Evolutionary conservation across 2,329 filamentous ascomycete genomes (phyloP).

Genomic region (Alternaria ethzedia): DNA sequence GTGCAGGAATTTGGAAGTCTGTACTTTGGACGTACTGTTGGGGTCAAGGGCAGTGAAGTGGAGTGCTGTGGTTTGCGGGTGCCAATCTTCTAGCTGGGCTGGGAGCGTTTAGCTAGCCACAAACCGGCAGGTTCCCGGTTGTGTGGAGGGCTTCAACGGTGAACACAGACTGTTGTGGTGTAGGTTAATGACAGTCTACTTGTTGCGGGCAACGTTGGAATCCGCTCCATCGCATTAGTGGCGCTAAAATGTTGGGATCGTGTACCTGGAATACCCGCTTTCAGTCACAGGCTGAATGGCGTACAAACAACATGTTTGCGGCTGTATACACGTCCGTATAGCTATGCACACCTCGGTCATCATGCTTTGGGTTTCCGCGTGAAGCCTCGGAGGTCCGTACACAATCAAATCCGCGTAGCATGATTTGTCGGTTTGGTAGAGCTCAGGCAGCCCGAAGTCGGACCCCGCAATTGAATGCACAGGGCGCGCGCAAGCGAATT

Average conservation of each 20-base stretch:
- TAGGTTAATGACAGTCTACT: slow-evolving; percentile 1
- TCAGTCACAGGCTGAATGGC: not conserved
- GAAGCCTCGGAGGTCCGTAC: not conserved
- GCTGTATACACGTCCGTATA: not conserved
- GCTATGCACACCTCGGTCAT: slow-evolving; percentile 1
- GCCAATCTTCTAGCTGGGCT: slow-evolving; percentile 30
- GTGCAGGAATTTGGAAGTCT: slow-evolving; percentile 65
- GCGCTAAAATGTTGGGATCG: not conserved
- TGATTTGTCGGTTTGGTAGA: slow-evolving; percentile 1
- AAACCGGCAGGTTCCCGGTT: slow-evolving; percentile 10
- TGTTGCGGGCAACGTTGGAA: not conserved
- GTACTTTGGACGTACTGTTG: slow-evolving; percentile 71
- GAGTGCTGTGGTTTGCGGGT: slow-evolving; percentile 77
- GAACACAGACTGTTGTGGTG: not conserved
- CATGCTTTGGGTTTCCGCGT: not conserved
- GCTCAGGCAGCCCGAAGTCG: slow-evolving; percentile 16
- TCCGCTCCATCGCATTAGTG: slow-evolving; percentile 1
- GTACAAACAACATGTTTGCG: not conserved
- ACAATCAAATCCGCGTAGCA: not conserved
- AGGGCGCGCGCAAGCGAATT: slow-evolving; percentile 15
- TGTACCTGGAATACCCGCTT: slow-evolving; percentile 17
- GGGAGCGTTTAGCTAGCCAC: slow-evolving; percentile 1
- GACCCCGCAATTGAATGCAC: slow-evolving; percentile 15
- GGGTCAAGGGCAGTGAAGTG: slow-evolving; percentile 71
- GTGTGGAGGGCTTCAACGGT: not conserved